Evolutionary conservation across 1,284 basidiomycete genomes (phyloP), one percentile per base, ranked within the genome.

Genomic region (Cronartium ribicola): DNA sequence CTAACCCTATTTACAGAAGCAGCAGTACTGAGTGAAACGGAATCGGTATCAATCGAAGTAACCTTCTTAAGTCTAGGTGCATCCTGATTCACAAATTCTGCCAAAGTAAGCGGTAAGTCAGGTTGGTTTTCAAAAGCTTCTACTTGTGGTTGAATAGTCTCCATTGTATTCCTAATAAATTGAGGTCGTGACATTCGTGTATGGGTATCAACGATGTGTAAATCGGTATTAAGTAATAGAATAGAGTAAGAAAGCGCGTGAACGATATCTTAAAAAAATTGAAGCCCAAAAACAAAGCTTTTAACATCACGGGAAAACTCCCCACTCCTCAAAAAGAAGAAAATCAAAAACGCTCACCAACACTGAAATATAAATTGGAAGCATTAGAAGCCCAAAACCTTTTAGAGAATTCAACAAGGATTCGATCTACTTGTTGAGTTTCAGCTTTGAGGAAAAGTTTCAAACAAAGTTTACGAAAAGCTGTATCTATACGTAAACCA

Each of bases 351-450:
- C 37, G 83, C 90, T 80, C 79, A 92, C 92, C 90, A 4, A 90
- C 85, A 77, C 88, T 91, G 40, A 91, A 91, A 81, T 90, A 94
- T 6, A 92, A 80, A 36, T 87, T 86, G 2, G 83, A 84, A 0
- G 90, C 89, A 80, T 98, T 98, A 81, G 92, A 94, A 66, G 93
- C 89, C 86, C 88, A 94, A 82, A 91, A 99, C 7, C 92, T 86
- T 61, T 88, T 84, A 76, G 90, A 91, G 79, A 98, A 98, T 76
- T 89, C 89, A 77, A 91, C 91, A 20, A 99, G 85, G 78, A 99
- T 96, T 57, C 95, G 88, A 82, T 98, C 96, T 48, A 99, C 89
- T 82, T 98, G 94, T 80, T 98, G 96, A 0, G 95, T 96, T 83
- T 99, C 95, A 1, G 89, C 95, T 80, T 93, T 94, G 75, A 98